Base-by-base conservation (phyloP, 257 asterid species). In the Mitragyna speciosa region DNA sequence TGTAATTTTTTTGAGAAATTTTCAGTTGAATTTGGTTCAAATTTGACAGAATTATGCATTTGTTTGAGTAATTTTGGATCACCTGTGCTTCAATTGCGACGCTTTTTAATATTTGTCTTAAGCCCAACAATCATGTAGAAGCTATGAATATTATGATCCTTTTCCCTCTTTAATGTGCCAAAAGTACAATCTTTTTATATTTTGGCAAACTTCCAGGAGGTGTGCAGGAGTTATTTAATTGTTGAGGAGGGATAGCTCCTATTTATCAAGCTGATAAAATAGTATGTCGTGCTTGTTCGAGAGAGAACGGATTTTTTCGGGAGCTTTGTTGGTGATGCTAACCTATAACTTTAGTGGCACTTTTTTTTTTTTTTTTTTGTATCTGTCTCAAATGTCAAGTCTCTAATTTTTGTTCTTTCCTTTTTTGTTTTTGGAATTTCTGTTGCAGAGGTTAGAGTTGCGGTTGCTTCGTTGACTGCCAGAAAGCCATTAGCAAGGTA, bases 401-500 rank as follows among this genome's bases (percentile, higher is more conserved):
- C n/a, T n/a, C n/a, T n/a, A n/a, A n/a, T n/a, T n/a, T n/a, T n/a
- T n/a, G n/a, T n/a, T n/a, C n/a, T n/a, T n/a, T n/a, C n/a, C n/a
- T n/a, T n/a, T n/a, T n/a, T n/a, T n/a, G n/a, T n/a, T n/a, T n/a
- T n/a, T n/a, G n/a, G n/a, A n/a, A n/a, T n/a, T n/a, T n/a, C n/a
- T n/a, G n/a, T n/a, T n/a, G 81, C 78, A 93, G 98, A 84, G 91
- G 91, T 93, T 79, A 90, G 85, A 82, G 88, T 87, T 69, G 73
- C 93, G 17, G 89, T 89, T 71, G 76, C 82, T 77, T 65, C 82
- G 3, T 84, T 84, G 83, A 20, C 64, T 54, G 86, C 84, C 86
- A 82, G 52, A 90, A 85, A 85, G 72, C 91, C 79, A 93, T 92
- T 63, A 51, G 87, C 26, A 92, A 91, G 97, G 97, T 91, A 83